These are phyloP conservation scores for Rickenella mellea DNA, from an alignment of 768 basidiomycete genomes.

Conservation along the genomic window DNA sequence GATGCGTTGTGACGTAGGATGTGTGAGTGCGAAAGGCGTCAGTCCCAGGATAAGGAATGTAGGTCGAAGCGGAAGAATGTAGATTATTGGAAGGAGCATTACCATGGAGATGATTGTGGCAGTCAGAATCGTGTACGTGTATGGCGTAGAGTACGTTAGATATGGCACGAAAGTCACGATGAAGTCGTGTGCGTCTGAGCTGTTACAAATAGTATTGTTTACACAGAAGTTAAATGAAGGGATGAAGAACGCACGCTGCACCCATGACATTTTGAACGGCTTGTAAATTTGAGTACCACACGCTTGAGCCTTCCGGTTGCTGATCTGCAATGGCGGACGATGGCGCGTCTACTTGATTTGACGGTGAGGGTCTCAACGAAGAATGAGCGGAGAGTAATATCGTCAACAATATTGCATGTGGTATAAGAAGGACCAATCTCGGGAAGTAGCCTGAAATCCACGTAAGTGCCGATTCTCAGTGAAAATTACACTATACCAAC, in stretches of 20 bases:
- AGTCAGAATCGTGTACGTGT: constrained; percentile 45
- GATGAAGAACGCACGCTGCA: constrained; percentile 40
- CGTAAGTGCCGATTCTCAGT: not conserved
- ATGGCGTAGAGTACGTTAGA: constrained; percentile 40
- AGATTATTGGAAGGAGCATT: constrained; percentile 17
- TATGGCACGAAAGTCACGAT: constrained; percentile 36
- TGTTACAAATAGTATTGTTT: constrained; percentile 17
- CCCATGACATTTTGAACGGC: constrained; percentile 92
- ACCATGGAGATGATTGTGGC: constrained; percentile 34
- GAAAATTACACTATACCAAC: constrained; percentile 27
- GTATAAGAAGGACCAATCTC: constrained; percentile 57
- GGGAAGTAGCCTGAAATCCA: constrained; percentile 61
- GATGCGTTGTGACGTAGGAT: constrained; percentile 31
- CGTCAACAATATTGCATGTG: constrained; percentile 50
- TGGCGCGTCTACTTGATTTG: constrained; percentile 8
- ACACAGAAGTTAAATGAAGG: no score
- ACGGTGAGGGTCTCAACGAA: constrained; percentile 22
- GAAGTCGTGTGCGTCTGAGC: constrained; percentile 53
- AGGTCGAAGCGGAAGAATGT: constrained; percentile 27
- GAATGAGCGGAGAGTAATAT: constrained; percentile 22
- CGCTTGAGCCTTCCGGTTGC: constrained; percentile 53
- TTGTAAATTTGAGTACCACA: constrained; percentile 84
- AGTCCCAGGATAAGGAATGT: constrained; percentile 44
- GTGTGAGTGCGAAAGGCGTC: constrained; percentile 39
- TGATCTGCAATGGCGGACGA: constrained; percentile 24